Conservation (phyloP, 192 early-diverging fungal species). For the Mortierella antarctica region DNA sequence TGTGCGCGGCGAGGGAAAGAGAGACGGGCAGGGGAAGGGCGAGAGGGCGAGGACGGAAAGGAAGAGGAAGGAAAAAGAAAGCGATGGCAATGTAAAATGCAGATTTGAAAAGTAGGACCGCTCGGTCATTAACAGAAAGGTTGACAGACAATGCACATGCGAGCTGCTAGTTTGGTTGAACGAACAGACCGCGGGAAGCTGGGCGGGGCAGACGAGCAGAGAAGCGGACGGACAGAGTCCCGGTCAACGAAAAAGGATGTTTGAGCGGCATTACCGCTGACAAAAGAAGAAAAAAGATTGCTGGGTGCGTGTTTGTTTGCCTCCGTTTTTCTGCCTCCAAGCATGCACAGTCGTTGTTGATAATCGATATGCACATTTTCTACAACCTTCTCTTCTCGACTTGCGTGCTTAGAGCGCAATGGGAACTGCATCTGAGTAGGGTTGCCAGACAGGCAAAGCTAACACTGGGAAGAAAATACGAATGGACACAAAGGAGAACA, state of each 20-base stretch:
- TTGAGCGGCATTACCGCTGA: conserved; percentile 2
- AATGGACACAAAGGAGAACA: neutral
- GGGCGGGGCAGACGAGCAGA: neutral
- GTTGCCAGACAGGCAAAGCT: too few species aligned
- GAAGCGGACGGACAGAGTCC: neutral
- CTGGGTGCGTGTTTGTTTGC: neutral
- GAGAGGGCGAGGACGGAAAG: neutral
- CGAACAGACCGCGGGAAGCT: neutral
- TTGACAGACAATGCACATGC: too few species aligned
- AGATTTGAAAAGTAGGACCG: neutral
- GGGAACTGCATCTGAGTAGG: too few species aligned
- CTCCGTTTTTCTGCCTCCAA: too few species aligned
- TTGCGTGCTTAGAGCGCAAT: too few species aligned
- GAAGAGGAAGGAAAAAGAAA: neutral
- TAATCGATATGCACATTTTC: too few species aligned
- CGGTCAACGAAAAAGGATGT: neutral
- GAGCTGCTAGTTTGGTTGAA: too few species aligned
- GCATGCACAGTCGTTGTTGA: too few species aligned
- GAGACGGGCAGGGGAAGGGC: neutral
- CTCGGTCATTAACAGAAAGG: too few species aligned
- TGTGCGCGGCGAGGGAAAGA: neutral
- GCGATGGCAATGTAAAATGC: conserved; percentile 5
- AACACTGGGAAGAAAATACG: too few species aligned
- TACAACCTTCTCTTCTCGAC: too few species aligned
- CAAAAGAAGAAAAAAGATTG: conserved; percentile 6